Conservation (phyloP, 225 moss, liverwort and hornwort genomes). For the Pseudoscleropodium purum region DNA sequence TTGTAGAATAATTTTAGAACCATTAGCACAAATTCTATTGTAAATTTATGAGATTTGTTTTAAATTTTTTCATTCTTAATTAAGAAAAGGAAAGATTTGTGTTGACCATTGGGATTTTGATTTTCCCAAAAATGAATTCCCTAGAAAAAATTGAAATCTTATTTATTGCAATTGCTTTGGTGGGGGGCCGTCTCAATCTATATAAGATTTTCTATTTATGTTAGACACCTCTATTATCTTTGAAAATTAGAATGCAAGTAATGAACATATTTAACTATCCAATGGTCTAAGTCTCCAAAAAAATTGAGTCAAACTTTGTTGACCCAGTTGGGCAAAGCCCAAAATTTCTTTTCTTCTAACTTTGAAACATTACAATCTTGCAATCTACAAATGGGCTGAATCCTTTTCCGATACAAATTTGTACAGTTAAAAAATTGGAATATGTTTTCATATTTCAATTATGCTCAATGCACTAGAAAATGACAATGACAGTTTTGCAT, state of each 20-base stretch:
- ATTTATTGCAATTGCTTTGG: rapidly evolving
- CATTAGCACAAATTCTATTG: neutral
- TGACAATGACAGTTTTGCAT: neutral
- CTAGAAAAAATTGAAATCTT: neutral
- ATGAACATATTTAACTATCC: neutral
- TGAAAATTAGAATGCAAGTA: neutral
- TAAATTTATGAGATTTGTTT: neutral
- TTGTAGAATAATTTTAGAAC: neutral
- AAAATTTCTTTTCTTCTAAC: neutral
- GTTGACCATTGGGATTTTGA: neutral
- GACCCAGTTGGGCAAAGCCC: rapidly evolving
- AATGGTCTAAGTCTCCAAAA: neutral
- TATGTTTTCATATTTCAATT: neutral
- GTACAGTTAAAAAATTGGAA: neutral
- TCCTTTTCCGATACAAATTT: neutral
- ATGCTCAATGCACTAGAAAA: neutral
- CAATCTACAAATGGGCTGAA: neutral
- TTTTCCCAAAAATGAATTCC: neutral
- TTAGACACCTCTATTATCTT: neutral
- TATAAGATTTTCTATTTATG: neutral
- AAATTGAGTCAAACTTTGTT: neutral
- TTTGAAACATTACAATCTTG: neutral
- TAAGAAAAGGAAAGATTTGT: neutral
- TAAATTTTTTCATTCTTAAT: too few relatives aligned
- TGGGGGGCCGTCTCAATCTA: rapidly evolving